Evolutionary conservation across 345 rosid species (phyloP), one percentile per base, ranked within the genome.

Genomic region (Kandelia obovata): DNA sequence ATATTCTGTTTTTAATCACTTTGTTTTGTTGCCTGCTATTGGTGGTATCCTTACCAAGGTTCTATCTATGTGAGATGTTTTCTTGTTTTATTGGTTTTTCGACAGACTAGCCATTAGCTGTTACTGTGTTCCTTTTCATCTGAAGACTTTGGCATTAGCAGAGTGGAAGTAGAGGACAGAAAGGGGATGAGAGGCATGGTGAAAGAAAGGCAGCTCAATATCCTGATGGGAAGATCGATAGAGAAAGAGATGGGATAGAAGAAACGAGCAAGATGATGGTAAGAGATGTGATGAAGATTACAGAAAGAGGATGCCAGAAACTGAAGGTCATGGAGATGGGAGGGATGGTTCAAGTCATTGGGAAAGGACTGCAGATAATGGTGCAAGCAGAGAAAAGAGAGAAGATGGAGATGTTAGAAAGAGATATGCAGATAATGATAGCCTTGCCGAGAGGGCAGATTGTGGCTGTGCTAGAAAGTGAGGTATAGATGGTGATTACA

Each of bases 211-310:
- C 62, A 69, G 74, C 76, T 76, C 70, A 49, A 43, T 57, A 67
- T 71, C 43, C 61, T 62, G 65, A 62, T 16, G 73, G 34, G 7
- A 34, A 20, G 32, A 26, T 4, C 10, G 30, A 53, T 15, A 35
- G 37, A 51, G 57, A 32, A 65, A 52, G 32, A 52, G 34, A 78
- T 61, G 65, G 58, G 65, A 67, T 55, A 66, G 69, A 55, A 70
- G 68, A 61, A 76, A 73, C 55, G 79, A 74, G 26, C 58, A 47
- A 62, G 73, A 75, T 0, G 21, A 67, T 56, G 61, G 34, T 25
- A 68, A 72, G 31, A 62, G 78, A 68, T 77, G 82, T 65, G 76
- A 80, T 61, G 75, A 66, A 26, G 80, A 62, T 72, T 68, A 72
- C 62, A 60, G 78, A 62, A 80, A 68, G 70, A 72, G 72, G 70